Conservation (phyloP, 192 early-diverging fungal genomes). For the Backusella tarrabulga region DNA sequence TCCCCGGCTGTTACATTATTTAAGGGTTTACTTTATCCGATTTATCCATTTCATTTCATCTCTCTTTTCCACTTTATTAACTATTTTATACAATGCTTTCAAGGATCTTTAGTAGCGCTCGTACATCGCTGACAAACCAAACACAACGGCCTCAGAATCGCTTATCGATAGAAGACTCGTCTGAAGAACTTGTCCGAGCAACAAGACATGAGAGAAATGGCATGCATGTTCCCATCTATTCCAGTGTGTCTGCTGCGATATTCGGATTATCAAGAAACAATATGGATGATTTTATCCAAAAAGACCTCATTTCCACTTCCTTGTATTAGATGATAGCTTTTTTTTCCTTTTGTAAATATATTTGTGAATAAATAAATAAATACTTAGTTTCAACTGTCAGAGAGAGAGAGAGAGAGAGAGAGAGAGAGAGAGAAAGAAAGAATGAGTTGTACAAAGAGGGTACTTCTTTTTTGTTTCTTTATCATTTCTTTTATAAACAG, state of each 20-base stretch:
- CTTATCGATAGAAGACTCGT: conserved; percentile 4
- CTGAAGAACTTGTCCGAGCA: conserved; percentile 6
- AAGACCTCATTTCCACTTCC: conserved; percentile 19
- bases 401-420: too few species aligned
- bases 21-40: background rate
- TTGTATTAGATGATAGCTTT: background rate
- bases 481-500: background rate
- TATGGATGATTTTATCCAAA: conserved; percentile 22
- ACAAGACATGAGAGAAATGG: background rate
- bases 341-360: background rate
- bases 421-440: background rate
- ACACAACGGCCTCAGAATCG: conserved; percentile 1
- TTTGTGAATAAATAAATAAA: background rate
- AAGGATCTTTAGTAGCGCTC: background rate
- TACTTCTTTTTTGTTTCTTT: background rate
- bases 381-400: too few species aligned
- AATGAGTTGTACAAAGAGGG: background rate
- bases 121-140: background rate
- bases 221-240: background rate
- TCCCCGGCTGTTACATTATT: background rate
- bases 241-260: background rate
- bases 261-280: conserved; percentile 11
- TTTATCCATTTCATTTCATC: background rate
- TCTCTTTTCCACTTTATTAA: background rate
- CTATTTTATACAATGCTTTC: background rate